phyloP scores from a whole-genome alignment of 257 asterid species.

The Craterostigma plantagineum region DNA sequence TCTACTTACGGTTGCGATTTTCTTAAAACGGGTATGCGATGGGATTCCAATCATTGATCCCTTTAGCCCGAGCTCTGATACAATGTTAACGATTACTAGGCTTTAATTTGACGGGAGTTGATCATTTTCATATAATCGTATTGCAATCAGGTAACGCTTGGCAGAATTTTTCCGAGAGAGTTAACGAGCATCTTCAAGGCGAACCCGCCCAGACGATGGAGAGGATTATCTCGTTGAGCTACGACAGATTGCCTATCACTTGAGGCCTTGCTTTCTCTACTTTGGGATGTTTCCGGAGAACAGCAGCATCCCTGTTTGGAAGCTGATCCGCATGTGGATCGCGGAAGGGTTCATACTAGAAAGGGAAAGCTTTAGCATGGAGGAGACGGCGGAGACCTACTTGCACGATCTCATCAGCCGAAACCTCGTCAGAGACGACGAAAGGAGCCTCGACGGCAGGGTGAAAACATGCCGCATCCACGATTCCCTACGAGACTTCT shows the following conservation, averaged over 20 bases:
- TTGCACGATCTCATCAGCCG: slow-evolving; percentile 22
- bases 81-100: no score
- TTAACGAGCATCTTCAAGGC: no score
- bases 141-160: no score
- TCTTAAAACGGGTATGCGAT: no score
- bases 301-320: slow-evolving; percentile 21
- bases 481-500: slow-evolving; percentile 32
- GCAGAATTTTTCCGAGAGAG: no score
- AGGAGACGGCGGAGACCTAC: slow-evolving; percentile 22
- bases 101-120: no score
- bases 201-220: no score
- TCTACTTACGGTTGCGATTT: no score
- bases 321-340: slow-evolving; percentile 24
- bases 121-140: no score
- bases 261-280: slow-evolving; percentile 34
- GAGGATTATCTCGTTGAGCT: slow-evolving; percentile 24
- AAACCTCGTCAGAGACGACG: slow-evolving; percentile 24
- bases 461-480: slow-evolving; percentile 35
- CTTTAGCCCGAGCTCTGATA: no score
- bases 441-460: slow-evolving; percentile 15
- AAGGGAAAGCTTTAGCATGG: slow-evolving; percentile 11
- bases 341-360: slow-evolving; percentile 33
- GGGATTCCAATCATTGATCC: no score
- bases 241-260: slow-evolving; percentile 18
- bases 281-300: slow-evolving; percentile 30